Base-by-base conservation (phyloP, 108 stramenopile species). In the Nitzschia palea region DNA sequence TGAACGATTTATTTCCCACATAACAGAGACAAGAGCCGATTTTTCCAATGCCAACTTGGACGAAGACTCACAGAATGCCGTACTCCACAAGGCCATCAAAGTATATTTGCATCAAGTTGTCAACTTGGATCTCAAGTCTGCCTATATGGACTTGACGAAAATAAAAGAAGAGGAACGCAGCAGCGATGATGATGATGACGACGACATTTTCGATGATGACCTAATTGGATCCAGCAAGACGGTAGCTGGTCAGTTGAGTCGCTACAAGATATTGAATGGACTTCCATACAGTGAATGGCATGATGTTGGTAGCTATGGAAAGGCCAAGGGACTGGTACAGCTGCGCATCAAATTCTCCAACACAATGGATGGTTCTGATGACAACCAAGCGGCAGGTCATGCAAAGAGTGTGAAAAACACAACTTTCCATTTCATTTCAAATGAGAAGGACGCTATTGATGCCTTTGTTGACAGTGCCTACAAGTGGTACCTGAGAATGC, bases 1-100 rank as follows among this genome's bases (percentile, higher is more conserved):
- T 52, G 58, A 76, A 64, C 73, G 81, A 2, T 54, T 27, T 45
- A 79, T 82, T 36, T 35, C 33, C 12, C 51, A 76, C 58, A 55
- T 15, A 28, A 40, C 59, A 10, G 3, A 23, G 26, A 23, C 4
- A 4, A 56, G 28, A 8, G 22, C 27, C 45, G 12, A 15, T 48
- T 44, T 45, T 5, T 50, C 25, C 8, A 3, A 4, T 5, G 8
- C n/a, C 6, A 27, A 23, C 44, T 28, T 17, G 3, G 58, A 62
- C 31, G 45, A 51, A 6, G 75, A 70, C 35, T 36, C 61, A 17
- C 60, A 64, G 25, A 76, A 76, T 34, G 25, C 29, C 17, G 9
- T 55, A 2, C 52, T 76, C 14, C 62, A 70, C 52, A 62, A 65
- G 50, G 75, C 75, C 10, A 76, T 76, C 25, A 33, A 76, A 35